These are phyloP conservation scores for Leptographium flavum DNA, from an alignment of 2,329 filamentous ascomycete genomes.

Conservation along the genomic window DNA sequence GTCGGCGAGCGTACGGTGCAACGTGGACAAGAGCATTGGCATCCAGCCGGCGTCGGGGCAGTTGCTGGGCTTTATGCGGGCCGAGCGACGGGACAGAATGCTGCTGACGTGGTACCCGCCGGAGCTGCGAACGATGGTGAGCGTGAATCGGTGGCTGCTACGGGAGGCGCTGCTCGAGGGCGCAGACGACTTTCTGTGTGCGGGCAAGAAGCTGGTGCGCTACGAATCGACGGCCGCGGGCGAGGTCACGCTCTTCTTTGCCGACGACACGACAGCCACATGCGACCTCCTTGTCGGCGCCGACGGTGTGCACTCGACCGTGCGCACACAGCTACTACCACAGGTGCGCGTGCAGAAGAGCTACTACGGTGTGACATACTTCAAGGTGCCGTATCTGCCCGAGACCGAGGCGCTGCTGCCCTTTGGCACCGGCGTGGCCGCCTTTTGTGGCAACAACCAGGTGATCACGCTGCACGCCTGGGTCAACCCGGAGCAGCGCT, in stretches of 20 bases:
- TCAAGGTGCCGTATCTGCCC: not conserved
- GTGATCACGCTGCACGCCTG: not conserved
- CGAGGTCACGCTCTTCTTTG: not conserved
- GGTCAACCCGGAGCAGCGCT: not conserved
- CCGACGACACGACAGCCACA: not conserved
- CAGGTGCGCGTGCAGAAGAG: not conserved
- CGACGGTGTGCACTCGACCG: conserved; percentile 3
- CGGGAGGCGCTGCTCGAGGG: not conserved
- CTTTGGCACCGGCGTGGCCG: not conserved
- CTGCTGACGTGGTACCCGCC: not conserved
- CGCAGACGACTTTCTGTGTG: not conserved
- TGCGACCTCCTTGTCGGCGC: conserved; percentile 4
- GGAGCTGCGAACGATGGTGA: not conserved
- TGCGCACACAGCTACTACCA: not conserved
- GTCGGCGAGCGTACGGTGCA: not conserved
- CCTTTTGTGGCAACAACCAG: not conserved
- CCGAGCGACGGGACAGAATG: not conserved
- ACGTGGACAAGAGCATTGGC: not conserved
- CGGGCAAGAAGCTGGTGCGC: not conserved
- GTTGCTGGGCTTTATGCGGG: not conserved
- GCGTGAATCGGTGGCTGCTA: not conserved
- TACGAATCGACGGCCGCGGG: not conserved
- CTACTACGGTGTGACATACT: not conserved
- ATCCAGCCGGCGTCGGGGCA: not conserved
- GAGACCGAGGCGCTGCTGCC: not conserved